phyloP scores from a whole-genome alignment of 2,329 filamentous ascomycete species.

The Trematosphaeria pertusa region DNA sequence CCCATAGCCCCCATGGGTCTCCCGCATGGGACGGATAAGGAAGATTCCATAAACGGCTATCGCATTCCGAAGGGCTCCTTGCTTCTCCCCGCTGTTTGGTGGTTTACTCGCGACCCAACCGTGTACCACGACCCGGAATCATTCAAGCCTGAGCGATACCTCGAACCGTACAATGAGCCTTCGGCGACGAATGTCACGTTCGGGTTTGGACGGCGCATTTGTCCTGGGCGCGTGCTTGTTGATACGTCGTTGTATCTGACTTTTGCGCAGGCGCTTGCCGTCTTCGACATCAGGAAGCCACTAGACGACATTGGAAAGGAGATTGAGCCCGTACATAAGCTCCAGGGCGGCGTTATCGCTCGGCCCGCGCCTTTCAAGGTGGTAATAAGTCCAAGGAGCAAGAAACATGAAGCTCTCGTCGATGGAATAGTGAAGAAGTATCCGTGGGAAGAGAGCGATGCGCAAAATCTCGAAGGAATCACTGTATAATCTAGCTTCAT shows the following conservation, averaged over 20 bases:
- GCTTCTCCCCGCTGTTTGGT: conserved; percentile 26
- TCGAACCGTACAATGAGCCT: not conserved
- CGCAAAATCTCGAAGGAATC: conserved; percentile 11
- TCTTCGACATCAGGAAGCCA: conserved; percentile 51
- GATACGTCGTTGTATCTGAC: conserved; percentile 20
- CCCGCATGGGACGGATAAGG: conserved; percentile 16
- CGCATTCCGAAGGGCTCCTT: conserved; percentile 26
- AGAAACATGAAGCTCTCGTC: conserved; percentile 37
- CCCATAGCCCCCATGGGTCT: conserved; percentile 51
- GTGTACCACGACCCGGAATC: conserved; percentile 52
- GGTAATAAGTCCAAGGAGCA: conserved; percentile 37
- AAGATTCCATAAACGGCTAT: conserved; percentile 27
- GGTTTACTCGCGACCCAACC: conserved; percentile 52
- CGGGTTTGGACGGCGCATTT: conserved; percentile 21
- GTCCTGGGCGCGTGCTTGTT: conserved; percentile 23
- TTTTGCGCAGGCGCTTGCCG: conserved; percentile 52
- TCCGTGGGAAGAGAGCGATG: conserved; percentile 45
- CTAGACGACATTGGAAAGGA: conserved; percentile 43
- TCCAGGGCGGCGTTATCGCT: conserved; percentile 36
- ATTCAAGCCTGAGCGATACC: conserved; percentile 55
- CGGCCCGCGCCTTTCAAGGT: conserved; percentile 42
- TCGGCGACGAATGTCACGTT: conserved; percentile 3
- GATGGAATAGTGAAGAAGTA: conserved; percentile 31
- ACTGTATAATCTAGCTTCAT: not conserved
- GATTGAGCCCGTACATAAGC: conserved; percentile 39